Percentiles rank a stretch among this genome's conserved stretches.
These are phyloP conservation scores for Corchorus olitorius DNA, from an alignment of 345 rosid species.

Conservation along the genomic window DNA sequence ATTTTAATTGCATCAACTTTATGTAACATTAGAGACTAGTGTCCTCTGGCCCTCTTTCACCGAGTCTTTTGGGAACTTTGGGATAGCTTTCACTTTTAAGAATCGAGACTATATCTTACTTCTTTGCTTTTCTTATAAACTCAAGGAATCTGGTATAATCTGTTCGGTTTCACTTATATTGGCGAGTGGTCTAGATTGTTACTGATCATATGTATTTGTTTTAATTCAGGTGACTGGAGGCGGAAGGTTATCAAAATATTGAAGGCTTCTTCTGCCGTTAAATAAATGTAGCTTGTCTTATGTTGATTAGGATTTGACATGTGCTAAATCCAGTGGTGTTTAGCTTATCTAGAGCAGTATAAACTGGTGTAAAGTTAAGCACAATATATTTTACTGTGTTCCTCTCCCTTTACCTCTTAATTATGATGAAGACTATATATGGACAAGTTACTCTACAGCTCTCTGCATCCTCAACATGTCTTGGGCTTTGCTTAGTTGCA, in stretches of 20 bases:
- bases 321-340: neutral
- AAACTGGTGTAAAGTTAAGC: neutral
- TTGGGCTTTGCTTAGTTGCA: neutral
- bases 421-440: no score
- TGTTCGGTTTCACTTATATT: neutral
- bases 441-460: neutral
- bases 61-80: neutral
- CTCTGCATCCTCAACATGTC: neutral
- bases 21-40: neutral
- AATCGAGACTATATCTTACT: neutral
- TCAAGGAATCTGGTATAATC: neutral
- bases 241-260: neutral
- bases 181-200: neutral
- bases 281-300: conserved; percentile 11
- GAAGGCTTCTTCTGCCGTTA: neutral
- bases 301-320: neutral
- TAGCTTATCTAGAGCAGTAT: neutral
- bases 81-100: neutral
- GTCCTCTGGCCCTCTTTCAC: no score
- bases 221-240: conserved; percentile 7
- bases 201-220: neutral
- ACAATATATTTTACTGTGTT: neutral
- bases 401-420: neutral
- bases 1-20: neutral
- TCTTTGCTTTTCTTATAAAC: neutral